Base-by-base conservation (phyloP, 345 rosid species). In the Populus tremula region DNA sequence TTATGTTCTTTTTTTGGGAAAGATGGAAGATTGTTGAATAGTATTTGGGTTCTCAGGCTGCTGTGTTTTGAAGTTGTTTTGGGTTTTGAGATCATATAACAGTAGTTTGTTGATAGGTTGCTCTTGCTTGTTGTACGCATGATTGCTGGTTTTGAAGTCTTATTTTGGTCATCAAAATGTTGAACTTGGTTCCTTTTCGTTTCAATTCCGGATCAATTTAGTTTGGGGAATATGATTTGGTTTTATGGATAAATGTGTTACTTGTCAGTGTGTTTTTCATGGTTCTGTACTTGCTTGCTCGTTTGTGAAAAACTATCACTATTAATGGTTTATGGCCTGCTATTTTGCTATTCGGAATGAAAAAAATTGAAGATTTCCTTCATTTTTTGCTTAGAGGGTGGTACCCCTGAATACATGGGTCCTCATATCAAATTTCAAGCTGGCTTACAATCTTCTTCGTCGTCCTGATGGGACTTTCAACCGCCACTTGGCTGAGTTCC, bases 351-450 rank as follows among this genome's bases (percentile, higher is more conserved):
- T 38, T 5, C 27, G 14, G 5, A 41, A 20, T 77, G 56, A 23
- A 35, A 31, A 33, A 56, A 50, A 67, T 54, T 81, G 66, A 71
- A 66, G 59, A 70, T 27, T 36, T 47, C 59, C 70, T 69, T 73
- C 33, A n/a, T 79, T 70, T 81, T 78, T 11, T 82, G 78, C 76
- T 20, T 69, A 91, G 97, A 89, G 86, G 87, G 97, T 89, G 87
- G 98, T 94, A 83, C 97, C 98, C 6, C 82, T 91, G 71, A 91
- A 93, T 70, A 93, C 92, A 36, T 91, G 97, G 98, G 96, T 94
- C 75, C 88, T 94, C 50, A 94, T 94, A 75, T 92, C 98, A 79
- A 88, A 87, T 81, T 94, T 93, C 64, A 93, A 94, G 87, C n/a
- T 93, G 85, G 87, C 93, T 25, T 94, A 93, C 83, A 93, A 85